Evolutionary conservation across 2,329 filamentous ascomycete genomes (phyloP), one percentile per base, ranked within the genome.

Genomic region (Stemphylium beticola): DNA sequence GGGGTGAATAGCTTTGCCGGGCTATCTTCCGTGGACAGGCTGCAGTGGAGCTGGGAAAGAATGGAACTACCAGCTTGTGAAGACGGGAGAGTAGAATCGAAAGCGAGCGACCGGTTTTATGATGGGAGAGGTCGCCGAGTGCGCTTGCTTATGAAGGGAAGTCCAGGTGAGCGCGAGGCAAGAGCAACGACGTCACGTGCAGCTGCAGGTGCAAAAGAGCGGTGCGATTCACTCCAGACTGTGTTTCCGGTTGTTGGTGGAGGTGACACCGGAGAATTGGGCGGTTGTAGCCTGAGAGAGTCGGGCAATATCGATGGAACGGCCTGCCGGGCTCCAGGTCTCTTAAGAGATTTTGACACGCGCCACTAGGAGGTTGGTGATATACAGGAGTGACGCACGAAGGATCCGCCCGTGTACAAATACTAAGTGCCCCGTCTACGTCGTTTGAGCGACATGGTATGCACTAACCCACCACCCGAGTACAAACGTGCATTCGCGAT

Each of bases 331-430:
- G 37, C 18, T 29, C 4, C 26, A 34, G 18, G 17, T 24, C 34
- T 53, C 50, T 51, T 54, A 45, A 55, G 36, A 45, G 43, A 24
- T 33, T 15, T 33, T 24, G 15, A 39, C 46, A 51, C 46, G 36
- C 40, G 47, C 46, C 47, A 51, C 52, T 37, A 12, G 31, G 46
- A 54, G 46, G 52, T 17, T 55, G 40, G 34, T 33, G 40, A 17
- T 50, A 45, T 50, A 45, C 47, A 45, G 20, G 33, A 51, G 65
- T 67, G 57, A 67, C 65, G 64, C 66, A 67, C 40, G 53, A 49
- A 58, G 57, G 62, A 45, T 53, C 50, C 45, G 59, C 44, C 47
- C 56, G 53, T 53, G 59, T 71, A 67, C 69, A 67, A 65, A 65
- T 67, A 68, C 53, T 56, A 54, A 54, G 57, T 56, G 41, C 39